Evolutionary conservation across 345 rosid species (phyloP).

Genomic region (Sonneratia alba): DNA sequence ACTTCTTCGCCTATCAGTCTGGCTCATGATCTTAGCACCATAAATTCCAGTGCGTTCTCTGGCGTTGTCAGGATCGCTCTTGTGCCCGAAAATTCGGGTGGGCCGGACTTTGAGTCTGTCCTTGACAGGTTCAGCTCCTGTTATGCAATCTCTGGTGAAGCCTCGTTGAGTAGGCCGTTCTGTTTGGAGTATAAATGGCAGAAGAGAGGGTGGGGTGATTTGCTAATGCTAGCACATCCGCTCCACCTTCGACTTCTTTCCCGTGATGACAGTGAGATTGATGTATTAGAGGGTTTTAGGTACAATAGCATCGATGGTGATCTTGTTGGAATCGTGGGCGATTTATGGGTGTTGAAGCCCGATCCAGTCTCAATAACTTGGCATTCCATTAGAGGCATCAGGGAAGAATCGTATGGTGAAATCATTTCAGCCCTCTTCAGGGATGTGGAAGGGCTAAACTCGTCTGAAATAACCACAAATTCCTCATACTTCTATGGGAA

Average conservation of each 20-base stretch:
- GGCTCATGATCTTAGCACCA: slow-evolving; percentile 27
- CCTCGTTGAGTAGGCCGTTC: slow-evolving; percentile 55
- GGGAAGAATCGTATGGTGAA: slow-evolving; percentile 39
- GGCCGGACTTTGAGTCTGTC: slow-evolving; percentile 32
- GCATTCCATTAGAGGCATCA: slow-evolving; percentile 69
- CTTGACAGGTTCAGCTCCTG: slow-evolving; percentile 79
- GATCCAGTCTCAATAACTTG: slow-evolving; percentile 65
- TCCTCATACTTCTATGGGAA: slow-evolving; percentile 82
- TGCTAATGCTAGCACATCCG: slow-evolving; percentile 88
- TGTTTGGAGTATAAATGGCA: slow-evolving; percentile 73
- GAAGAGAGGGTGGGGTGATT: slow-evolving; percentile 84
- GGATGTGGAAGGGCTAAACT: slow-evolving; percentile 51
- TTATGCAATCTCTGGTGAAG: slow-evolving; percentile 76
- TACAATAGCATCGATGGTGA: slow-evolving; percentile 83
- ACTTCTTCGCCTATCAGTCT: slow-evolving; percentile 58
- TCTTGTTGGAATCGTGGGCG: slow-evolving; percentile 72
- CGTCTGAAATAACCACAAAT: slow-evolving; percentile 34
- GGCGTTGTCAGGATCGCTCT: slow-evolving; percentile 57
- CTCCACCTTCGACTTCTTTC: slow-evolving; percentile 61
- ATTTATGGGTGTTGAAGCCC: slow-evolving; percentile 63
- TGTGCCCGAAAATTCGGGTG: slow-evolving; percentile 28
- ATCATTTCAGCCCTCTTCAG: slow-evolving; percentile 54
- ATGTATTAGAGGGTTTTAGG: slow-evolving; percentile 47
- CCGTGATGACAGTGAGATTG: slow-evolving; percentile 21
- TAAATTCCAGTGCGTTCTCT: slow-evolving; percentile 41